These are phyloP conservation scores for Fraxinus paxiana DNA, from an alignment of 305 asterid genomes.

Conservation along the genomic window DNA sequence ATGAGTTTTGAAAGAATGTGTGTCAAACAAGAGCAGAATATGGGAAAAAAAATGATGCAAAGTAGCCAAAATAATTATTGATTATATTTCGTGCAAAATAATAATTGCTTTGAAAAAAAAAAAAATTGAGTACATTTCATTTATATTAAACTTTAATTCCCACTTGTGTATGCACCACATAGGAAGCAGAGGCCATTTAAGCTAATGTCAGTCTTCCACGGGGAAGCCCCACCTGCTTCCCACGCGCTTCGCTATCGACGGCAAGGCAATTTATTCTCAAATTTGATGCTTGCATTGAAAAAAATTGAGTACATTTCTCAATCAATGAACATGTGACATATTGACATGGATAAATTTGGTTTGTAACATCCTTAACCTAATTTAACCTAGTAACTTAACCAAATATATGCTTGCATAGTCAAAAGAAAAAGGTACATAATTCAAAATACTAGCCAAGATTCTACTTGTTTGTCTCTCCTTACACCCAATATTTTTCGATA, in stretches of 20 bases:
- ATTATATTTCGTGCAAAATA: neutral
- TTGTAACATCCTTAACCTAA: neutral
- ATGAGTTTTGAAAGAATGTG: too few relatives aligned
- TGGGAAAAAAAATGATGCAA: neutral
- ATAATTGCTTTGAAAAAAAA: too few relatives aligned
- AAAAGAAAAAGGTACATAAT: neutral
- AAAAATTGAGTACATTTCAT: neutral
- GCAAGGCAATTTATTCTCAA: neutral
- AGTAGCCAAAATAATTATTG: neutral
- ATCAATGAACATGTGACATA: neutral
- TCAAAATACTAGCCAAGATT: neutral
- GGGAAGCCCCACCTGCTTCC: neutral
- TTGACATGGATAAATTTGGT: neutral
- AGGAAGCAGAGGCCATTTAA: neutral
- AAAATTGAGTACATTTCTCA: neutral
- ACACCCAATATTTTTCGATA: neutral
- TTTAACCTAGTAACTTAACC: neutral
- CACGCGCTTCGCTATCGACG: neutral
- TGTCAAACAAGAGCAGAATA: too few relatives aligned
- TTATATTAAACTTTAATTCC: neutral
- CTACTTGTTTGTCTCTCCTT: neutral
- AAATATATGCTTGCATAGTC: neutral
- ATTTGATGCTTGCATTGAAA: neutral
- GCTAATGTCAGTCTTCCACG: neutral
- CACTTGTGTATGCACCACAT: neutral